phyloP scores from a whole-genome alignment of 805 yeast genomes.

The Ogataea degrootiae region DNA sequence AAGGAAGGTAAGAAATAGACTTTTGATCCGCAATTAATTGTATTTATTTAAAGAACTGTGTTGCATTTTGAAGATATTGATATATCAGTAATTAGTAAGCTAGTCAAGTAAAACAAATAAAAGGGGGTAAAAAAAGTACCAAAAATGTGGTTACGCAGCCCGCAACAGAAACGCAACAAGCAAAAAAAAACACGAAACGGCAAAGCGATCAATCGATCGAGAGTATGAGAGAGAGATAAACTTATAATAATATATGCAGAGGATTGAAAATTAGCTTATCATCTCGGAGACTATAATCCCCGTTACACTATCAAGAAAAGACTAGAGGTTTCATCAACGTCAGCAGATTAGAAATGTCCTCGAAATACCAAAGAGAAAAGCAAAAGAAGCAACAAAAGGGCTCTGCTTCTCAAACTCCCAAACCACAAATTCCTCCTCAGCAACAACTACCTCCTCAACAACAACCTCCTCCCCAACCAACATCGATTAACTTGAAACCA shows the following conservation, averaged over 20 bases:
- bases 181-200: constrained; percentile 1
- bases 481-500: constrained; percentile 30
- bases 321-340: too few species aligned
- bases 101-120: neutral
- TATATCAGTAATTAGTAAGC: neutral
- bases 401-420: constrained; percentile 1
- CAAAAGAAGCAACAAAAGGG: constrained; percentile 11
- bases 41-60: too few species aligned
- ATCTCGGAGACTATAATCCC: too few species aligned
- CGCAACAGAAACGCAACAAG: neutral
- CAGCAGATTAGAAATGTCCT: constrained; percentile 3
- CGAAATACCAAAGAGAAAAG: constrained; percentile 18
- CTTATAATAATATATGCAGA: too few species aligned
- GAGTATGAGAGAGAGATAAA: too few species aligned
- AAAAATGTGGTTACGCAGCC: constrained; percentile 15
- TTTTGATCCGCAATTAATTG: neutral
- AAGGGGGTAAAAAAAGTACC: neutral
- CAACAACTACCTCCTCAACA: constrained; percentile 10
- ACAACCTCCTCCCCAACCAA: constrained; percentile 16
- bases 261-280: too few species aligned
- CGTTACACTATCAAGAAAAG: too few species aligned
- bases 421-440: constrained; percentile 1
- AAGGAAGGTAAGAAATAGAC: constrained; percentile 31
- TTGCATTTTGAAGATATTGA: neutral
- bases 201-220: neutral